Evolutionary conservation across 1,284 basidiomycete genomes (phyloP).

Genomic region (Tranzscheliella williamsii): DNA sequence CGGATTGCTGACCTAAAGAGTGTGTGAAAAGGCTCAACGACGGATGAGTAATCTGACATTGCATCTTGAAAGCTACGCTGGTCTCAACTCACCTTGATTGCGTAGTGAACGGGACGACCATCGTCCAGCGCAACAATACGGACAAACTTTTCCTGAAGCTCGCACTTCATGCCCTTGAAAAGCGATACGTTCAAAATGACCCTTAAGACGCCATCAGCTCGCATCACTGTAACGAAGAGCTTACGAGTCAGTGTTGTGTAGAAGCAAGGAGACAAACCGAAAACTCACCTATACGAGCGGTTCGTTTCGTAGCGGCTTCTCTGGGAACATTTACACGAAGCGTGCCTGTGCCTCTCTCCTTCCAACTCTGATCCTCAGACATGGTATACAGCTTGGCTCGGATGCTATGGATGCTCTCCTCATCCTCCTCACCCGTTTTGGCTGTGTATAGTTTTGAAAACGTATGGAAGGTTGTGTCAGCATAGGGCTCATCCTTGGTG

Average conservation of each 20-base stretch:
- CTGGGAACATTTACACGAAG: conserved; percentile 75
- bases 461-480: too few species aligned
- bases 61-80: too few species aligned
- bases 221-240: conserved; percentile 93
- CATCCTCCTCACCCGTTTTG: conserved; percentile 87
- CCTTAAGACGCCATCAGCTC: conserved; percentile 86
- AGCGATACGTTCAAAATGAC: conserved; percentile 82
- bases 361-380: conserved; percentile 71
- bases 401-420: conserved; percentile 79
- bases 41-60: too few species aligned
- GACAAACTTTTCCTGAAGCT: conserved; percentile 67
- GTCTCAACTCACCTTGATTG: conserved; percentile 43
- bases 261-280: neutral
- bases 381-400: conserved; percentile 82
- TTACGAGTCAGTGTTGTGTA: too few species aligned
- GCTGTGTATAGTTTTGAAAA: conserved; percentile 65
- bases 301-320: conserved; percentile 66
- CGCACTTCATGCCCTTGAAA: conserved; percentile 82
- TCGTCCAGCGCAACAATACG: conserved; percentile 55
- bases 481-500: too few species aligned
- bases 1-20: conserved; percentile 27
- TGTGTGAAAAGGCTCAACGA: neutral
- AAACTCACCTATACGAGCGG: conserved; percentile 73
- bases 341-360: conserved; percentile 81
- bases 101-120: conserved; percentile 50